Conservation (phyloP, 2,329 filamentous ascomycete genomes). For the Sporothrix phasma region DNA sequence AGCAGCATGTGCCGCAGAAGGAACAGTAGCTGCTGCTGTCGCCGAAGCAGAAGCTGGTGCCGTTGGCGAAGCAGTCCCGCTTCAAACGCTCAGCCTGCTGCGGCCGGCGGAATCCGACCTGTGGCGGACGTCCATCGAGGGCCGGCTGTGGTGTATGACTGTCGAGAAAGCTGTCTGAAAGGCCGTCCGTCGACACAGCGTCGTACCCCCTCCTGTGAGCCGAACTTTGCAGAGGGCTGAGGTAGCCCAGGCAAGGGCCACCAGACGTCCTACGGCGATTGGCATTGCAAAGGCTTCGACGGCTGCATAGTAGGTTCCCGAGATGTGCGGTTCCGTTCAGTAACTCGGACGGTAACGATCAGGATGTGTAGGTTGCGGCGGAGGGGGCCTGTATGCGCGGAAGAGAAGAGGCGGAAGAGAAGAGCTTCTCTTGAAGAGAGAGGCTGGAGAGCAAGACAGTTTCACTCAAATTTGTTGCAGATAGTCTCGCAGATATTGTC, state of each 20-base stretch:
- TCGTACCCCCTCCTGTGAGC: neutral
- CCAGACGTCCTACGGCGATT: slow-evolving; percentile 16
- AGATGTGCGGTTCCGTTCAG: no score
- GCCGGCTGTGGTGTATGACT: slow-evolving; percentile 13
- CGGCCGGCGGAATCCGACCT: slow-evolving; percentile 15
- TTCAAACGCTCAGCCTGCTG: slow-evolving; percentile 17
- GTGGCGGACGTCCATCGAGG: slow-evolving; percentile 18
- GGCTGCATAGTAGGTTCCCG: slow-evolving; percentile 7
- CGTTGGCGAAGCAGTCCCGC: slow-evolving; percentile 26
- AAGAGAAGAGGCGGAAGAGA: neutral
- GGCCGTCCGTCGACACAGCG: neutral
- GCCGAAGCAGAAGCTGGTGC: slow-evolving; percentile 28
- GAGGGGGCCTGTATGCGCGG: neutral
- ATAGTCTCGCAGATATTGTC: no score
- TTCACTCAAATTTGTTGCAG: no score
- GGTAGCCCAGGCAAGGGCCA: slow-evolving; percentile 10
- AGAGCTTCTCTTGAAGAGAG: neutral
- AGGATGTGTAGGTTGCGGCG: neutral
- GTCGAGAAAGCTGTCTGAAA: neutral
- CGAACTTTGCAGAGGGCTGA: neutral
- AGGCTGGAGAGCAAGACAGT: no score
- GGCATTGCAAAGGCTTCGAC: slow-evolving; percentile 9
- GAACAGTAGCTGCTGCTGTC: slow-evolving; percentile 23
- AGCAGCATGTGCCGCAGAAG: slow-evolving; percentile 25
- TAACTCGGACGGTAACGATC: neutral